A percentile compares a stretch with the other conserved stretches of the same genome.
These are phyloP conservation scores for Solanum chiquidenum DNA, from an alignment of 257 asterid species.

Conservation along the genomic window DNA sequence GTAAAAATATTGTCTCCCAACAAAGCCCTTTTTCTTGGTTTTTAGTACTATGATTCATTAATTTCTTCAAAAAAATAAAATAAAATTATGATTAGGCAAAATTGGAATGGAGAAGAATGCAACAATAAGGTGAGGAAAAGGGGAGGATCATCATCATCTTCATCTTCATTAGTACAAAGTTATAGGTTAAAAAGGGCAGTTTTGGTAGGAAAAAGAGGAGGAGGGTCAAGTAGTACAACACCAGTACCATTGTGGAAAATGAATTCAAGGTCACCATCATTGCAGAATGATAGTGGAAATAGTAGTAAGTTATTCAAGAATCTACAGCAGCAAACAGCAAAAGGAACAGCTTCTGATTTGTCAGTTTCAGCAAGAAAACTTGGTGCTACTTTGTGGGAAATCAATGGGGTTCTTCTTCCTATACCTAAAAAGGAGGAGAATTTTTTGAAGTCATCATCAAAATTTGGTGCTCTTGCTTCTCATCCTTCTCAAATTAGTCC, in stretches of 20 bases:
- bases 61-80: neutral
- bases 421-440: conserved; percentile 26
- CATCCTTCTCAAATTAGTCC: conserved; percentile 24
- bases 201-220: conserved; percentile 60
- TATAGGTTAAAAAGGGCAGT: conserved; percentile 63
- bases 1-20: neutral
- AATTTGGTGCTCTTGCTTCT: conserved; percentile 39
- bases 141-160: conserved; percentile 64
- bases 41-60: neutral
- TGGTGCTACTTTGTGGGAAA: conserved; percentile 86
- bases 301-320: conserved; percentile 21
- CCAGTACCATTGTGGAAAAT: conserved; percentile 84
- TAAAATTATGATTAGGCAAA: conserved; percentile 49
- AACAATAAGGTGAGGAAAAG: conserved; percentile 81
- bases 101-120: conserved; percentile 42
- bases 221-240: conserved; percentile 36
- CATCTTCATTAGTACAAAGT: conserved; percentile 58
- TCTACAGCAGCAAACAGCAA: conserved; percentile 3
- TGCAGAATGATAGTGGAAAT: conserved; percentile 23
- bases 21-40: neutral
- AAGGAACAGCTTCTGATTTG: conserved; percentile 27
- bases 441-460: conserved; percentile 30
- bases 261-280: conserved; percentile 50
- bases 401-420: conserved; percentile 43
- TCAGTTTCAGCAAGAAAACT: conserved; percentile 75